phyloP scores from a whole-genome alignment of 139 green algal genomes.

The Chlamydomonas schloesseri region DNA sequence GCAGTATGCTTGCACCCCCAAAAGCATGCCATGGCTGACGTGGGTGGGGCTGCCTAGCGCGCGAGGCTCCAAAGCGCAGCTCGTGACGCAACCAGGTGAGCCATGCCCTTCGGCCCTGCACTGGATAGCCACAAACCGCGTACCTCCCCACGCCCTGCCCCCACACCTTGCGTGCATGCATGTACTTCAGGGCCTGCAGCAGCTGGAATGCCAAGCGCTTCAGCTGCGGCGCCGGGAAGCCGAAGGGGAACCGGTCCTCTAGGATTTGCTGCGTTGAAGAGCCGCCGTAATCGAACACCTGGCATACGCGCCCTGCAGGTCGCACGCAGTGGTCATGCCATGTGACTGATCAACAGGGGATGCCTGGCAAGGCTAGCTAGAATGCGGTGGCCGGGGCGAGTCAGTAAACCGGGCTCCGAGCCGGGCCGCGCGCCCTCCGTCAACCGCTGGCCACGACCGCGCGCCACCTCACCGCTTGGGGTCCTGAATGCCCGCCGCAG shows the following conservation, averaged over 20 bases:
- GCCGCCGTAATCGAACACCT: constrained; percentile 27
- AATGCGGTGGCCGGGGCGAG: too few species aligned
- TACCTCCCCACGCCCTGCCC: background rate
- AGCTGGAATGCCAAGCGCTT: constrained; percentile 19
- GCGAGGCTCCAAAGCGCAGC: too few species aligned
- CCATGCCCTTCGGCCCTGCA: too few species aligned
- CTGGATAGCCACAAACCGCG: too few species aligned
- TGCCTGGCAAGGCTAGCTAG: too few species aligned
- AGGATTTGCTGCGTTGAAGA: background rate
- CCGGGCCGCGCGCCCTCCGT: too few species aligned
- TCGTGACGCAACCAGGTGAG: too few species aligned
- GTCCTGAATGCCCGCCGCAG: constrained; percentile 4
- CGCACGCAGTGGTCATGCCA: background rate
- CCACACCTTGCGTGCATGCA: constrained; percentile 8
- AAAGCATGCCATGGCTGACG: too few species aligned
- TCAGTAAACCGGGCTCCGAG: too few species aligned
- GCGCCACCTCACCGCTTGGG: background rate
- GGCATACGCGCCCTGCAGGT: constrained; percentile 6
- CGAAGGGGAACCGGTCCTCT: background rate
- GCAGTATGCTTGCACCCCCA: too few species aligned
- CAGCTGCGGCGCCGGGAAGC: background rate
- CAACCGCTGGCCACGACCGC: background rate
- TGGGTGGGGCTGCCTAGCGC: too few species aligned
- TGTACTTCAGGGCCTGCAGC: constrained; percentile 8
- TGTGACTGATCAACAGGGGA: background rate